Evolutionary conservation across 2,329 filamentous ascomycete genomes (phyloP).

Genomic region (Phyllosticta citribraziliensis): DNA sequence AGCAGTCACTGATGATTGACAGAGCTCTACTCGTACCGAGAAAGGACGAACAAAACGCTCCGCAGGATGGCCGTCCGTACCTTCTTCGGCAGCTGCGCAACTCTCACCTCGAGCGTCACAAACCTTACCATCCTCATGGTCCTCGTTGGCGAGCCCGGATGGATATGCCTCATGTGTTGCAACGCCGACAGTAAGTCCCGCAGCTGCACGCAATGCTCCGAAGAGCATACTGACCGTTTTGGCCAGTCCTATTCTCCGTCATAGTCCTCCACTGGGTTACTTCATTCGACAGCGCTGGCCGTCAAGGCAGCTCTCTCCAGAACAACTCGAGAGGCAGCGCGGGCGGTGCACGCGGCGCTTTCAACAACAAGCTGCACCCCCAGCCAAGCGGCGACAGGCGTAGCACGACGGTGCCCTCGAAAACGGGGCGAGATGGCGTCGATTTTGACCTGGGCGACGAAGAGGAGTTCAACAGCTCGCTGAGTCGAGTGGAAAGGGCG

Average conservation of each 20-base stretch:
- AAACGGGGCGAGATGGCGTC: not conserved
- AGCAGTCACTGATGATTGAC: not conserved
- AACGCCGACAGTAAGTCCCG: conserved; percentile 7
- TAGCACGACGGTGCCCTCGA: not conserved
- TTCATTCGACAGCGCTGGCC: not conserved
- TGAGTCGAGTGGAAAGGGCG: not conserved
- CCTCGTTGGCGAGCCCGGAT: conserved; percentile 4
- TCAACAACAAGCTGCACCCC: not conserved
- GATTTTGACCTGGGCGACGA: not conserved
- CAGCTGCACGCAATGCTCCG: not conserved
- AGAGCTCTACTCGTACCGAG: conserved; percentile 7
- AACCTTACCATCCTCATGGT: conserved; percentile 6
- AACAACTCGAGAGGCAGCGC: not conserved
- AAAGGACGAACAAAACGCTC: conserved; percentile 3
- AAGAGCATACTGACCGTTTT: not conserved
- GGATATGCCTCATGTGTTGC: conserved; percentile 10
- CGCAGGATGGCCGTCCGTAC: conserved; percentile 8
- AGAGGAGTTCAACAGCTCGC: not conserved
- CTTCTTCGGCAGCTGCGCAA: conserved; percentile 5
- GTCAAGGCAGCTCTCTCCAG: not conserved
- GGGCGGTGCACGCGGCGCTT: not conserved
- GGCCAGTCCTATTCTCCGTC: conserved; percentile 3
- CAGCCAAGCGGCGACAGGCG: not conserved
- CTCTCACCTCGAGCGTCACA: conserved; percentile 2
- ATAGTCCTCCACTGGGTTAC: conserved; percentile 9